Evolutionary conservation across 2,329 filamentous ascomycete species (phyloP), one percentile per base, ranked within the genome.

Genomic region (Fusarium subtropicale): DNA sequence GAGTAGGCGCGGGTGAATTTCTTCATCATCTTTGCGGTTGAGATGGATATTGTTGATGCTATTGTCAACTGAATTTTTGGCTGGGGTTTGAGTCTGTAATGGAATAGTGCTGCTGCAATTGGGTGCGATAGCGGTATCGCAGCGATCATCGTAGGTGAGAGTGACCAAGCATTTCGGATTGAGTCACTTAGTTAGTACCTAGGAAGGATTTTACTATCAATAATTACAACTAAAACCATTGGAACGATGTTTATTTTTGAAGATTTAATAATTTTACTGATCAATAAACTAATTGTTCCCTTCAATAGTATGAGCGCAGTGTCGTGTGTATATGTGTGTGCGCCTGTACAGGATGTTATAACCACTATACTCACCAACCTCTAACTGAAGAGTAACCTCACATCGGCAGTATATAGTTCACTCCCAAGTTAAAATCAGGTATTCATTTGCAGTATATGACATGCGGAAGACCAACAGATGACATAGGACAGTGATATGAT

Each of bases 1-100:
- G 76, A 78, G 73, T 77, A 79, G 31, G 78, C 74, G 52, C 79
- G 79, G 31, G 76, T 73, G 60, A 79, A 74, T 60, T 74, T 79
- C 44, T 57, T 71, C 76, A 81, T 79, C 57, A 47, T 64, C 53
- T 44, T 68, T 44, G 62, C 39, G 42, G 48, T 59, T 51, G 60
- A 50, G 61, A 36, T 56, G 39, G 16, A 15, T 52, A 68, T 52
- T 69, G 56, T 54, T 55, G 57, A 59, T 71, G 48, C 52, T 51
- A 11, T 24, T 31, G 47, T 41, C 45, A 48, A 45, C 28, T 44
- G 44, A 46, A 44, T 58, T 71, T 68, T 68, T 56, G 56, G 58
- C 33, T 52, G 66, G 68, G 66, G 55, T 61, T 38, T 45, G 53
- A 56, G 10, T 52, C n/a, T 30, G 13, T 46, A 64, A 39, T 41